Conservation (phyloP, 148 eudicot species). For the Amaranthus palmeri region DNA sequence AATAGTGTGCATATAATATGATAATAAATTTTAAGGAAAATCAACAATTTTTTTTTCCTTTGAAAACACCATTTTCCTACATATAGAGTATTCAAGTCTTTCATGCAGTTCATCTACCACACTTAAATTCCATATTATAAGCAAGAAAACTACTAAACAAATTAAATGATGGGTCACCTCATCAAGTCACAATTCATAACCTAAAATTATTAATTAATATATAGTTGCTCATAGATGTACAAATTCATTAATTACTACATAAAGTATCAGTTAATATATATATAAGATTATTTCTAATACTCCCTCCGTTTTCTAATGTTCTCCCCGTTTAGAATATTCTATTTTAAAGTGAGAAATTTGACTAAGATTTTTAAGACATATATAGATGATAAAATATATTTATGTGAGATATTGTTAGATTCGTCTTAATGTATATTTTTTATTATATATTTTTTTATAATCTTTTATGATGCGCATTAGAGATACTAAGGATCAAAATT, state of each 20-base stretch:
- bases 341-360: too few relatives aligned
- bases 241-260: not conserved
- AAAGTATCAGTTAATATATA: too few relatives aligned
- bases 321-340: too few relatives aligned
- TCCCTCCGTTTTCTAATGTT: too few relatives aligned
- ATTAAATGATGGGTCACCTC: not conserved
- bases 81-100: not conserved
- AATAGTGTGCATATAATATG: too few relatives aligned
- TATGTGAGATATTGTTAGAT: too few relatives aligned
- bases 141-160: not conserved
- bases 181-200: not conserved
- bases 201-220: not conserved
- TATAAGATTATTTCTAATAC: too few relatives aligned
- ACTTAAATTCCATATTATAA: not conserved
- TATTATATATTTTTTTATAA: not conserved
- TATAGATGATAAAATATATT: too few relatives aligned
- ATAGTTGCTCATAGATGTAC: conserved; percentile 4
- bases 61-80: conserved; percentile 18
- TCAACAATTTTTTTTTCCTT: not conserved
- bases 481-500: too few relatives aligned
- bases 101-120: conserved; percentile 18
- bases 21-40: not conserved
- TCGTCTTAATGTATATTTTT: too few relatives aligned
- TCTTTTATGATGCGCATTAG: too few relatives aligned
- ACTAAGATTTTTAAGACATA: too few relatives aligned